Evolutionary conservation across 2,329 filamentous ascomycete genomes (phyloP).

Genomic region (Hypoxylon sp.): DNA sequence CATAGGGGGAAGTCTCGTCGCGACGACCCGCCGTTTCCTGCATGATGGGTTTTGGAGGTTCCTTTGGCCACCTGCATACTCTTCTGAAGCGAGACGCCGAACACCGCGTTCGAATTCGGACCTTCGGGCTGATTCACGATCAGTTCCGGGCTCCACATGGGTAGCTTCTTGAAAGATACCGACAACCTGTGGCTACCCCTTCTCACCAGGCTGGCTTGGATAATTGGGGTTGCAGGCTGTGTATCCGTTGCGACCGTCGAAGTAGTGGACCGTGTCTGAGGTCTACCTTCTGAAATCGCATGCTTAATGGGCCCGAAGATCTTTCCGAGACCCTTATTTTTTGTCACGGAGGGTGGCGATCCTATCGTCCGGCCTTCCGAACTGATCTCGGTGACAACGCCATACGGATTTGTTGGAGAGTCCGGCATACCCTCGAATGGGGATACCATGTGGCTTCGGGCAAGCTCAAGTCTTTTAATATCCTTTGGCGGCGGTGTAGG

Average conservation of each 20-base stretch:
- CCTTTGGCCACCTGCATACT: slow-evolving; percentile 60
- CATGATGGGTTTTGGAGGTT: slow-evolving; percentile 59
- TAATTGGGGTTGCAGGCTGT: slow-evolving; percentile 49
- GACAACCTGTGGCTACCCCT: slow-evolving; percentile 53
- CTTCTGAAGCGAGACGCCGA: slow-evolving; percentile 59
- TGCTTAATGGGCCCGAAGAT: slow-evolving; percentile 51
- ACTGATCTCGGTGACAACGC: slow-evolving; percentile 50
- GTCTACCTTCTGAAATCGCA: slow-evolving; percentile 47
- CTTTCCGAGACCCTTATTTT: slow-evolving; percentile 45
- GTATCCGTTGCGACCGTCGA: slow-evolving; percentile 40
- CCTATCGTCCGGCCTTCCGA: slow-evolving; percentile 35
- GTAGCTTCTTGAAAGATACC: slow-evolving; percentile 54
- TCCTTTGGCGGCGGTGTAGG: slow-evolving; percentile 56
- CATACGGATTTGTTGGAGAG: slow-evolving; percentile 43
- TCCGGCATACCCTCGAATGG: slow-evolving; percentile 45
- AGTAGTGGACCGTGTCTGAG: slow-evolving; percentile 48
- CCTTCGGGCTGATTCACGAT: slow-evolving; percentile 49
- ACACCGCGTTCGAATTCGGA: slow-evolving; percentile 54
- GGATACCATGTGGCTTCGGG: slow-evolving; percentile 48
- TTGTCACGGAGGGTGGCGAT: slow-evolving; percentile 24
- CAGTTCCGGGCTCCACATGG: slow-evolving; percentile 52
- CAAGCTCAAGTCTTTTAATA: slow-evolving; percentile 50
- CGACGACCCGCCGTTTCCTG: slow-evolving; percentile 54
- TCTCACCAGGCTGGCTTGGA: slow-evolving; percentile 53
- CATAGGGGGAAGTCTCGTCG: slow-evolving; percentile 61